phyloP scores from a whole-genome alignment of 2,329 filamentous ascomycete genomes.

The Akanthomyces lecanii region DNA sequence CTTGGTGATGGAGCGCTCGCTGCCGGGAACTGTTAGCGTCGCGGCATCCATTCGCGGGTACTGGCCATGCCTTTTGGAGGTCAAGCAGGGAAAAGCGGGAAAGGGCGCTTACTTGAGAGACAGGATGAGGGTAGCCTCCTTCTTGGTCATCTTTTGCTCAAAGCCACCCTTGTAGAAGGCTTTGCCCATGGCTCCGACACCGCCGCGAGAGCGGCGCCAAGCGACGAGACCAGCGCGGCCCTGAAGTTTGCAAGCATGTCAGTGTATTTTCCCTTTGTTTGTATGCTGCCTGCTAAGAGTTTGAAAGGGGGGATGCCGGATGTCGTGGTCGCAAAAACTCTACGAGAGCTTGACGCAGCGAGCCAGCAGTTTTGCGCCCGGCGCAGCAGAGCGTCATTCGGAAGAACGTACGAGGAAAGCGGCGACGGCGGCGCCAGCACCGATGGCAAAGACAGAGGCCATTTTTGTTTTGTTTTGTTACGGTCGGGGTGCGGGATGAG shows the following conservation, averaged over 20 bases:
- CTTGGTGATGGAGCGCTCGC: constrained; percentile 82
- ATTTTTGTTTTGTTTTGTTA: constrained; percentile 25
- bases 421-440: constrained; percentile 46
- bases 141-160: constrained; percentile 87
- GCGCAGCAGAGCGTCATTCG: not conserved
- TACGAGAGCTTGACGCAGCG: not conserved
- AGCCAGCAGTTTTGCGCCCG: not conserved
- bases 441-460: constrained; percentile 43
- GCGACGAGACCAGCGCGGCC: constrained; percentile 91
- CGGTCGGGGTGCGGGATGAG: not conserved
- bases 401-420: constrained; percentile 44
- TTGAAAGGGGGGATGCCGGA: not conserved
- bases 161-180: constrained; percentile 99
- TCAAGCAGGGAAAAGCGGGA: not conserved
- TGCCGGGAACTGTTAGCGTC: constrained; percentile 34
- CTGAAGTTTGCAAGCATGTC: constrained; percentile 43
- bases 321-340: not conserved
- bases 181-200: constrained; percentile 75
- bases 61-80: too few species aligned
- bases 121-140: constrained; percentile 86
- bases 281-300: not conserved
- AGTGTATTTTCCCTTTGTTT: not conserved
- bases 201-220: constrained; percentile 74
- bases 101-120: constrained; percentile 67
- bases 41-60: too few species aligned